These are phyloP conservation scores for Podila clonocystis DNA, from an alignment of 192 early-diverging fungal genomes.

Conservation along the genomic window DNA sequence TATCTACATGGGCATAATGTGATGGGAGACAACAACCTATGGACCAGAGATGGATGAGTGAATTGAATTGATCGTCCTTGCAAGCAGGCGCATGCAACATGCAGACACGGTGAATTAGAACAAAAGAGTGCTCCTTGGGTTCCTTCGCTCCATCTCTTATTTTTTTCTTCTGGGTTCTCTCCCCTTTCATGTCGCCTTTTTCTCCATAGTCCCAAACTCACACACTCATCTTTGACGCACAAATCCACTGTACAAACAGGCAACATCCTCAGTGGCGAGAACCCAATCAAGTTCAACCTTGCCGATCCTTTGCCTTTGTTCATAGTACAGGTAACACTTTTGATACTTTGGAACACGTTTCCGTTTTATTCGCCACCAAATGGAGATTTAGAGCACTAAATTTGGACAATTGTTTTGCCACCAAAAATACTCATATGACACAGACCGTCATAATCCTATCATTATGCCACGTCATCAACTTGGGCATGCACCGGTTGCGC, in stretches of 20 bases:
- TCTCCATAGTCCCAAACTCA: background rate
- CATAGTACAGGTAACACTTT: slow-evolving; percentile 67
- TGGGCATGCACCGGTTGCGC: slow-evolving; percentile 64
- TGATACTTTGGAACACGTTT: background rate
- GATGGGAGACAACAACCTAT: too few species aligned
- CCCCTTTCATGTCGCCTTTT: background rate
- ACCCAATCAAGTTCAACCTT: slow-evolving; percentile 65
- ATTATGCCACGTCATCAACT: slow-evolving; percentile 72
- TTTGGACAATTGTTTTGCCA: too few species aligned
- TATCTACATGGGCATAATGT: too few species aligned
- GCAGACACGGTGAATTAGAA: too few species aligned
- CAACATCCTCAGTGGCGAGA: slow-evolving; percentile 65
- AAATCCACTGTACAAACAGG: slow-evolving; percentile 3
- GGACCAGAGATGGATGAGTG: background rate
- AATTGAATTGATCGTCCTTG: background rate
- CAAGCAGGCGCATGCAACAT: too few species aligned
- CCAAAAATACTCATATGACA: background rate
- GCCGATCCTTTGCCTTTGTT: slow-evolving; percentile 74
- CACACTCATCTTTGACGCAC: background rate
- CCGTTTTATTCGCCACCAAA: background rate
- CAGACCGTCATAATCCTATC: slow-evolving; percentile 73
- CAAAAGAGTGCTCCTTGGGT: background rate
- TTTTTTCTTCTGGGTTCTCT: background rate
- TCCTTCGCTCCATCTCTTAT: background rate
- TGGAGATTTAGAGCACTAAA: background rate